A percentile compares a stretch with the other conserved stretches of the same genome.
These are phyloP conservation scores for Schizophyllum amplum DNA, from an alignment of 1,284 basidiomycete species.

Conservation along the genomic window DNA sequence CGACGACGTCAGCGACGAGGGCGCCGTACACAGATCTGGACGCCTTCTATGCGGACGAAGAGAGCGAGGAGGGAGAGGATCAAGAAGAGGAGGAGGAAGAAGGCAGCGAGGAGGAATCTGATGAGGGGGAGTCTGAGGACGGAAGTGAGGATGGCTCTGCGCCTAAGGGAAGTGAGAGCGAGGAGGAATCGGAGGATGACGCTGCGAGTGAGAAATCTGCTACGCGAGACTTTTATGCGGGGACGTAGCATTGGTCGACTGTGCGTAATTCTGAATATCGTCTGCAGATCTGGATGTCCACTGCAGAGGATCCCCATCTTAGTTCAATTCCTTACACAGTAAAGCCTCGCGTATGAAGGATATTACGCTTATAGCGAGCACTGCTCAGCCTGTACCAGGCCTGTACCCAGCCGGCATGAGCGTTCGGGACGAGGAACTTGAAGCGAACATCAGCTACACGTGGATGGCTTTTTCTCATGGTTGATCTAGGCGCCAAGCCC, in stretches of 20 bases:
- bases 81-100: conserved; percentile 21
- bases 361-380: no score
- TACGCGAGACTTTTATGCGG: not conserved
- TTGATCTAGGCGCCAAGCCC: not conserved
- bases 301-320: no score
- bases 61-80: conserved; percentile 24
- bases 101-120: conserved; percentile 24
- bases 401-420: no score
- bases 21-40: conserved; percentile 55
- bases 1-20: conserved; percentile 27
- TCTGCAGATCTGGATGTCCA: no score
- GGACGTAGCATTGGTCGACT: no score
- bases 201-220: not conserved
- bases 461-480: not conserved
- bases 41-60: conserved; percentile 52
- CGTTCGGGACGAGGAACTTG: no score
- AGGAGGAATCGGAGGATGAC: not conserved
- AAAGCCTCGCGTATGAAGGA: no score
- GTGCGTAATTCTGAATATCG: no score
- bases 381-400: no score
- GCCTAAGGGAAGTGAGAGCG: not conserved
- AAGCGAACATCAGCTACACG: no score
- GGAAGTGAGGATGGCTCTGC: not conserved
- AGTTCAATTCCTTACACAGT: no score
- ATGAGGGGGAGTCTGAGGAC: conserved; percentile 20